Conservation (phyloP, 768 basidiomycete species). For the Collybia mongolica region DNA sequence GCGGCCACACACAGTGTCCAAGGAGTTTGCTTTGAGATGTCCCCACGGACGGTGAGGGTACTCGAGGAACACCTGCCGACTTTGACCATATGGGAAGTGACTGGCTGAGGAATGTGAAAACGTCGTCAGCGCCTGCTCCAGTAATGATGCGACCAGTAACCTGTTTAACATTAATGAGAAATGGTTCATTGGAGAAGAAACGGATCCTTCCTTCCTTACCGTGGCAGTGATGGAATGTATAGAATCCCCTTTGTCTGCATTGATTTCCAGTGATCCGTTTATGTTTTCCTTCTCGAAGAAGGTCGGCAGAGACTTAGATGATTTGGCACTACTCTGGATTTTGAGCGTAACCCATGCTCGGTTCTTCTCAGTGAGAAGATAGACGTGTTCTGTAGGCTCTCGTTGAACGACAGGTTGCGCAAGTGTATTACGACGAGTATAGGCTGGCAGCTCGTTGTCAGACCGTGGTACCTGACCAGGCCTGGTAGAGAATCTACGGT, state of each 20-base stretch:
- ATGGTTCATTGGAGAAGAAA: background rate
- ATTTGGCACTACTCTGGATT: conserved; percentile 51
- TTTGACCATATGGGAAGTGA: conserved; percentile 49
- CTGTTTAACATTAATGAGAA: conserved; percentile 19
- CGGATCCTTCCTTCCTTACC: conserved; percentile 22
- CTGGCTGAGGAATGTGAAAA: conserved; percentile 42
- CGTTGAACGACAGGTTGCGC: conserved; percentile 36
- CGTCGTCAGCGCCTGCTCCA: conserved; percentile 40
- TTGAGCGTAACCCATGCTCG: conserved; percentile 45
- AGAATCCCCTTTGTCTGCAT: conserved; percentile 50
- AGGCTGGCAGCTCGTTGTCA: conserved; percentile 44
- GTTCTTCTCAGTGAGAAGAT: conserved; percentile 38
- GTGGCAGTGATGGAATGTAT: conserved; percentile 45
- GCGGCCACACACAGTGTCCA: conserved; percentile 46
- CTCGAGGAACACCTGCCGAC: conserved; percentile 34
- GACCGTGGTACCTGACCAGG: conserved; percentile 49
- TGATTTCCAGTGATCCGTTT: conserved; percentile 43
- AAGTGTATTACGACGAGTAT: conserved; percentile 47
- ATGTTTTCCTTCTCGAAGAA: conserved; percentile 56
- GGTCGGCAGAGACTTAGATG: conserved; percentile 47
- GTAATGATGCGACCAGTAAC: conserved; percentile 53
- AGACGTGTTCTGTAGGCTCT: conserved; percentile 50
- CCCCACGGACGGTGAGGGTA: conserved; percentile 40
- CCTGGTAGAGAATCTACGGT: conserved; percentile 49
- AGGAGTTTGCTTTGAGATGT: conserved; percentile 40